phyloP scores from a whole-genome alignment of 805 yeast genomes.

The Saccharomycopsis selenospora region DNA sequence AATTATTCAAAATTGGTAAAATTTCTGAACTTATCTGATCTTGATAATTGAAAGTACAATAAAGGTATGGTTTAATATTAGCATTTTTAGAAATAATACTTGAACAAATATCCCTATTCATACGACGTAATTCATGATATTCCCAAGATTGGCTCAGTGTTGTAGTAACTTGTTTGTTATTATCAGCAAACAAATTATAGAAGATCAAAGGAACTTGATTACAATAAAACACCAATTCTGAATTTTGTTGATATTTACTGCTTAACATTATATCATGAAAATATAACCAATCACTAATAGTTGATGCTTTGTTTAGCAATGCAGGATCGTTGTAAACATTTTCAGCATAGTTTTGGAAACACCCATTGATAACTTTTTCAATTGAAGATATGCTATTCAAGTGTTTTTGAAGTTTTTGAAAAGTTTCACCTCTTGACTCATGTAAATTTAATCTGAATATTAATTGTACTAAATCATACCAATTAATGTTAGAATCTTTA shows the following conservation, averaged over 20 bases:
- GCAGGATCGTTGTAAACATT: constrained; percentile 52
- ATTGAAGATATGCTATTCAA: constrained; percentile 7
- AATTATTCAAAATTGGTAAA: constrained; percentile 28
- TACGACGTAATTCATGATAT: constrained; percentile 15
- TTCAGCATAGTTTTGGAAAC: constrained; percentile 59
- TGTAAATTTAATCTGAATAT: constrained; percentile 49
- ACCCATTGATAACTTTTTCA: constrained; percentile 64
- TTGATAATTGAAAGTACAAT: constrained; percentile 13
- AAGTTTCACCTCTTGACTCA: constrained; percentile 39
- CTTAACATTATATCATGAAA: constrained; percentile 56
- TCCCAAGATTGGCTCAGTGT: constrained; percentile 14
- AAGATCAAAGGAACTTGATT: constrained; percentile 53
- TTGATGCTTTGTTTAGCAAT: constrained; percentile 46
- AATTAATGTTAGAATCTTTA: constrained; percentile 58
- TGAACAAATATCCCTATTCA: constrained; percentile 25
- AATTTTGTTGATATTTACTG: constrained; percentile 36
- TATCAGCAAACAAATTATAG: constrained; percentile 58
- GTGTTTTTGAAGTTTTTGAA: constrained; percentile 36
- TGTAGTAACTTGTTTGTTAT: constrained; percentile 29
- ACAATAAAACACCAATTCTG: constrained; percentile 46
- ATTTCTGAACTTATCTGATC: constrained; percentile 22
- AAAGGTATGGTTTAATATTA: constrained; percentile 22
- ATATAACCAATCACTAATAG: constrained; percentile 67
- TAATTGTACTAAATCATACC: constrained; percentile 59
- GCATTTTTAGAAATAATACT: constrained; percentile 21